These are phyloP conservation scores for Verticillium nubilum DNA, from an alignment of 2,329 filamentous ascomycete genomes.

Conservation along the genomic window DNA sequence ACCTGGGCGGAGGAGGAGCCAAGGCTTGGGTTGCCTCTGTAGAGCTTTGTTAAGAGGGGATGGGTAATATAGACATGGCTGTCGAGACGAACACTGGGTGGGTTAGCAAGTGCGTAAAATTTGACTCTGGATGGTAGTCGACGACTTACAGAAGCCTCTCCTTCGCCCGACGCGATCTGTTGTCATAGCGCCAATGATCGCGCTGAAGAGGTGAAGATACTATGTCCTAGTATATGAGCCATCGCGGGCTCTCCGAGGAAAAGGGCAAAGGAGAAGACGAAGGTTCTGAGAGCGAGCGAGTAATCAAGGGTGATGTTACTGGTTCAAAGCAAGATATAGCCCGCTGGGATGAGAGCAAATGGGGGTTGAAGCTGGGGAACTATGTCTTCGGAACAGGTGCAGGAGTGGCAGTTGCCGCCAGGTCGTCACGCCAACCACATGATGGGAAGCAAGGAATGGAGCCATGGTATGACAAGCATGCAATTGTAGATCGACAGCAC, in stretches of 20 bases:
- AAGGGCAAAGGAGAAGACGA: neutral
- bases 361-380: neutral
- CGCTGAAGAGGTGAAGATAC: slow-evolving; percentile 34
- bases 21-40: slow-evolving; percentile 14
- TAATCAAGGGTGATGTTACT: neutral
- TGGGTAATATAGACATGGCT: slow-evolving; percentile 1
- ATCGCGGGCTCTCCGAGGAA: slow-evolving; percentile 1
- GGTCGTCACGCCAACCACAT: neutral
- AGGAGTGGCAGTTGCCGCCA: neutral
- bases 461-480: too few relatives aligned
- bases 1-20: slow-evolving; percentile 8
- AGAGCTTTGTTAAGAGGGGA: slow-evolving; percentile 24
- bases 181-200: slow-evolving; percentile 30
- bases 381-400: neutral
- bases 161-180: slow-evolving; percentile 35
- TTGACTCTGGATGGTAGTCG: too few relatives aligned
- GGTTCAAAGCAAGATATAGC: neutral
- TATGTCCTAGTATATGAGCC: slow-evolving; percentile 16
- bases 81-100: neutral
- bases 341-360: neutral
- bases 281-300: too few relatives aligned
- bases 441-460: neutral
- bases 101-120: neutral
- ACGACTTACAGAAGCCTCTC: neutral
- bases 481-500: too few relatives aligned